Percentiles rank a stretch among this genome's conserved stretches.
These are phyloP conservation scores for Candida dajiaensis DNA, from an alignment of 805 yeast species.

Conservation along the genomic window DNA sequence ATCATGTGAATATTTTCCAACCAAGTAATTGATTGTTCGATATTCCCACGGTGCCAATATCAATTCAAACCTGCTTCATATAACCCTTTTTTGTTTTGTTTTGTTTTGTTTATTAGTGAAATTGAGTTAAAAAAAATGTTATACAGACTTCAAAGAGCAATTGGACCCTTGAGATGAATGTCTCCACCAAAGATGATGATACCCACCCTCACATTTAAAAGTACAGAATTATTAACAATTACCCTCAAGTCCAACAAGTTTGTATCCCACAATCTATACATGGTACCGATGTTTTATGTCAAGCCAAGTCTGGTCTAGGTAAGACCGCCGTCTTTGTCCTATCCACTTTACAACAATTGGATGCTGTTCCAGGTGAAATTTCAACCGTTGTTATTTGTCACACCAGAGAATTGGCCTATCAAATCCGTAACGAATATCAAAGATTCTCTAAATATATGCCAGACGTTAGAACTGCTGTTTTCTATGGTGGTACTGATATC, in stretches of 20 bases:
- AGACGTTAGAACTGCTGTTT: conserved; percentile 92
- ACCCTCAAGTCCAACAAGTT: conserved; percentile 78
- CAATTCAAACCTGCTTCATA: neutral
- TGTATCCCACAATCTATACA: conserved; percentile 97
- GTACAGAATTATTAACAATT: conserved; percentile 9
- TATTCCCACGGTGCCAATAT: neutral
- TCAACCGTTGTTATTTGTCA: conserved; percentile 93
- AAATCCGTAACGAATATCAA: conserved; percentile 93
- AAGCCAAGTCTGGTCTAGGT: conserved; percentile 99
- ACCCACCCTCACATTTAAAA: neutral
- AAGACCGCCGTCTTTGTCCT: conserved; percentile 97
- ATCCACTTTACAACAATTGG: conserved; percentile 93
- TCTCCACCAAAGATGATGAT: too few species aligned
- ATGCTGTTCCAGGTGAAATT: conserved; percentile 96
- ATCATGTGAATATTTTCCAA: neutral
- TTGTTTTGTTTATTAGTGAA: neutral
- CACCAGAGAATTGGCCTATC: conserved; percentile 98
- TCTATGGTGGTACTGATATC: conserved; percentile 92
- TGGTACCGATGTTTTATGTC: conserved; percentile 97
- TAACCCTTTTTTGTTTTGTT: neutral
- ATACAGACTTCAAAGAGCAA: neutral
- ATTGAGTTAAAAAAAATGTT: neutral
- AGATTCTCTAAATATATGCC: conserved; percentile 99
- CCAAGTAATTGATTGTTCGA: neutral
- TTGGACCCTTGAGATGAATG: too few species aligned